Base-by-base conservation (phyloP, 139 green algal genomes). In the Chlorella vulgaris region DNA sequence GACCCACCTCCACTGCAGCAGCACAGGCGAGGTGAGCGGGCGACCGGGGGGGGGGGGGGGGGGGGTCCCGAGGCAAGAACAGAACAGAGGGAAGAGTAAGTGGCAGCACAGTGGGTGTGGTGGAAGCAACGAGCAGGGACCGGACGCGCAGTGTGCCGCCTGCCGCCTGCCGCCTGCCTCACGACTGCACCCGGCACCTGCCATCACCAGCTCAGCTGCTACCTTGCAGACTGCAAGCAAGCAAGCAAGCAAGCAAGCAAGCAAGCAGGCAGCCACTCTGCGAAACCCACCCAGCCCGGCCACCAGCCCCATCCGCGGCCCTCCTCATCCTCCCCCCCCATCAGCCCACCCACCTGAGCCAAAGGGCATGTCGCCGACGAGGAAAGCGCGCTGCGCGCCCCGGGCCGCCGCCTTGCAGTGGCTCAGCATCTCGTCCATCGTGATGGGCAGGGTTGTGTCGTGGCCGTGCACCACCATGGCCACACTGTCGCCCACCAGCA, bases 401-500 rank as follows among this genome's bases (percentile, higher is more conserved):
- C 96, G 84, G 7, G 91, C 87, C 33, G 96, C 96, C 47, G 96
- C 91, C 39, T 84, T 86, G 89, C 95, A 98, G 89, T 99, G 96
- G 74, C 88, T 24, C n/a, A 99, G 81, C 94, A 99, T 99, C 40
- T 98, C 96, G 3, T 99, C 94, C 38, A 99, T 53, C 0, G 95
- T 99, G 61, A 99, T 89, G 26, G 97, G 97, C 67, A 99, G 90
- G 1, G 97, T 99, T 38, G 97, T 99, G 91, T 99, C 97, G 83
- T 99, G 92, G n/a, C 97, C 97, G 78, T 99, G 97, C 35, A 99
- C 94, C 42, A 99, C 97, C 97, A 99, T 99, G 29, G 89, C 95
- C 47, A 93, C 95, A 3, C 86, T 95, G 88, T 99, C 97, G 4
- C 97, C 97, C 33, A 99, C 97, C 51, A 99, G 91, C 60, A 94